Conservation (phyloP, 495 filamentous ascomycete species). For the Talaromyces borbonicus region DNA sequence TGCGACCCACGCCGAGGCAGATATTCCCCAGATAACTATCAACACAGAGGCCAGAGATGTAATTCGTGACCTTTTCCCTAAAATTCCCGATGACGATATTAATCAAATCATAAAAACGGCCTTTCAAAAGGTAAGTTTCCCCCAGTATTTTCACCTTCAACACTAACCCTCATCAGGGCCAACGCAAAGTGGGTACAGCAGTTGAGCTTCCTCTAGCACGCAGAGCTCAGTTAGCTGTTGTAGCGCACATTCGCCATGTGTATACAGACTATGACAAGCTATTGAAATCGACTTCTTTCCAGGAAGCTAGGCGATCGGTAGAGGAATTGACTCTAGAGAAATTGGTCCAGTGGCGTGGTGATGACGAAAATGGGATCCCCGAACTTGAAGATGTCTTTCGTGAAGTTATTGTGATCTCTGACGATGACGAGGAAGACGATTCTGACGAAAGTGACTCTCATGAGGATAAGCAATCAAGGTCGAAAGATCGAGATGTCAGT, state of each 20-base stretch:
- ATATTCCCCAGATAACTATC: conserved; percentile 49
- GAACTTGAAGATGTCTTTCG: conserved; percentile 72
- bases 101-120: conserved; percentile 65
- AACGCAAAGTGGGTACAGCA: conserved; percentile 58
- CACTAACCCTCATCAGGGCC: conserved; percentile 26
- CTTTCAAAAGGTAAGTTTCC: conserved; percentile 64
- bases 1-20: not conserved
- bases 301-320: conserved; percentile 59
- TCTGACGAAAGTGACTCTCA: conserved; percentile 29
- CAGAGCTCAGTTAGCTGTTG: conserved; percentile 71
- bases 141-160: not conserved
- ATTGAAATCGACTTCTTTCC: conserved; percentile 51
- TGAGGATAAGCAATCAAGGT: conserved; percentile 10
- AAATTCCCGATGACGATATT: conserved; percentile 72
- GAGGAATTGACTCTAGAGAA: conserved; percentile 61
- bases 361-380: conserved; percentile 66
- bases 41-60: conserved; percentile 63
- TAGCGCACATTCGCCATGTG: conserved; percentile 76
- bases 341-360: conserved; percentile 79
- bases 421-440: conserved; percentile 60
- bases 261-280: conserved; percentile 83
- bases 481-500: conserved; percentile 21
- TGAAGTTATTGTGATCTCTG: conserved; percentile 73
- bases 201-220: conserved; percentile 56
- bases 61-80: conserved; percentile 74